Conservation (phyloP, 768 basidiomycete species). For the Termitomyces sp. region DNA sequence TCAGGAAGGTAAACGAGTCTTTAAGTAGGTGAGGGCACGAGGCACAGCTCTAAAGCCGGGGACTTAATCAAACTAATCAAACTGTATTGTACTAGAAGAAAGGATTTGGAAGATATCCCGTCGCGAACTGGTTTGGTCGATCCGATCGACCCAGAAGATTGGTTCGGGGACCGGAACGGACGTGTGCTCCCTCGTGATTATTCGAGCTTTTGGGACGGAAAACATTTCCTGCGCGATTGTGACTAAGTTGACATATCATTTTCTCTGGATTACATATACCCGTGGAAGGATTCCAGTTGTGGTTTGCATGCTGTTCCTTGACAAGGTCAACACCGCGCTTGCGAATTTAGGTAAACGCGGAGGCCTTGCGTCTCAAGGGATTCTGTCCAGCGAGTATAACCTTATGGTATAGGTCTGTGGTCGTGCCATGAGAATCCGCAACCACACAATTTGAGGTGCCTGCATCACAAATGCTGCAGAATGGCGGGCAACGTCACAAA, state of each 20-base stretch:
- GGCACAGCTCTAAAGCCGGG: slow-evolving; percentile 13
- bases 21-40: slow-evolving; percentile 35
- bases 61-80: too few relatives aligned
- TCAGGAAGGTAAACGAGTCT: slow-evolving; percentile 19
- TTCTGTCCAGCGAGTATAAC: background rate
- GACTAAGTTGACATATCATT: background rate
- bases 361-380: background rate
- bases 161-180: background rate
- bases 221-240: background rate
- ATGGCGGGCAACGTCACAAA: background rate
- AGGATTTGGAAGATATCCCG: too few relatives aligned
- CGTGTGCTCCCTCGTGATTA: background rate
- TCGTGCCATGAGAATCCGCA: background rate
- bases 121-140: too few relatives aligned
- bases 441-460: background rate
- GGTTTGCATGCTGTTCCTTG: background rate
- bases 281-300: background rate
- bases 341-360: background rate
- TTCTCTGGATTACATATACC: background rate
- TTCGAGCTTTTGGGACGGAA: background rate
- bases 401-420: too few relatives aligned
- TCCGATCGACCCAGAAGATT: background rate
- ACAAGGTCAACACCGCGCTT: background rate
- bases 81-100: too few relatives aligned
- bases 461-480: background rate